These are phyloP conservation scores for Psidium guajava DNA, from an alignment of 345 rosid species.

Conservation along the genomic window DNA sequence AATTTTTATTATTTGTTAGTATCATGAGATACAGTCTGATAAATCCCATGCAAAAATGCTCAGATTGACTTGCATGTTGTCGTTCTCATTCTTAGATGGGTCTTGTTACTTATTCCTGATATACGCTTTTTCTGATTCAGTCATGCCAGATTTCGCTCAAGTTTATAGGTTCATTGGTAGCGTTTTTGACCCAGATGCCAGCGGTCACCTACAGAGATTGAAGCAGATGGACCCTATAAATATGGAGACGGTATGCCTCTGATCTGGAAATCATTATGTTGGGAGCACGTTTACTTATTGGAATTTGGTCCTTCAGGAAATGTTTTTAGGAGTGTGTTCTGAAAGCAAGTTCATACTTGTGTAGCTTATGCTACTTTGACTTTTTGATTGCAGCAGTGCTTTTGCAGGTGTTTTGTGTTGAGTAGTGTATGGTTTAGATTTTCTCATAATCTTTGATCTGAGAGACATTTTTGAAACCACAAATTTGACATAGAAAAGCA, in stretches of 20 bases:
- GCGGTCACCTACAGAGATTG: constrained; percentile 60
- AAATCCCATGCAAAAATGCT: background rate
- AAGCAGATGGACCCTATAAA: constrained; percentile 87
- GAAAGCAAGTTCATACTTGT: background rate
- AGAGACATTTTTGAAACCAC: background rate
- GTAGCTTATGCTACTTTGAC: background rate
- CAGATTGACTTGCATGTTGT: background rate
- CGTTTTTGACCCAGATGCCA: constrained; percentile 60
- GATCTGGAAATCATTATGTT: background rate
- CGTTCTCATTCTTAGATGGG: background rate
- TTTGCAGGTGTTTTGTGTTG: background rate
- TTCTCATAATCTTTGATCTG: background rate
- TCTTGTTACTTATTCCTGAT: background rate
- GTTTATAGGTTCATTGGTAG: constrained; percentile 94
- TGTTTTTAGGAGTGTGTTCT: background rate
- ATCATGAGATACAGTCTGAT: background rate
- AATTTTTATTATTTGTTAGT: background rate
- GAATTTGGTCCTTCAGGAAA: background rate
- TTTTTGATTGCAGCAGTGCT: background rate
- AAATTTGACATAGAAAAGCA: background rate
- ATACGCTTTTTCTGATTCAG: constrained; percentile 18
- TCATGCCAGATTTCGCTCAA: constrained; percentile 75
- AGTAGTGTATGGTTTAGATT: background rate
- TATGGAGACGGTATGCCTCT: constrained; percentile 55
- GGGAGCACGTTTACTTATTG: background rate